These are phyloP conservation scores for Ochetophila trinervis DNA, from an alignment of 306 rosid species.

Conservation along the genomic window DNA sequence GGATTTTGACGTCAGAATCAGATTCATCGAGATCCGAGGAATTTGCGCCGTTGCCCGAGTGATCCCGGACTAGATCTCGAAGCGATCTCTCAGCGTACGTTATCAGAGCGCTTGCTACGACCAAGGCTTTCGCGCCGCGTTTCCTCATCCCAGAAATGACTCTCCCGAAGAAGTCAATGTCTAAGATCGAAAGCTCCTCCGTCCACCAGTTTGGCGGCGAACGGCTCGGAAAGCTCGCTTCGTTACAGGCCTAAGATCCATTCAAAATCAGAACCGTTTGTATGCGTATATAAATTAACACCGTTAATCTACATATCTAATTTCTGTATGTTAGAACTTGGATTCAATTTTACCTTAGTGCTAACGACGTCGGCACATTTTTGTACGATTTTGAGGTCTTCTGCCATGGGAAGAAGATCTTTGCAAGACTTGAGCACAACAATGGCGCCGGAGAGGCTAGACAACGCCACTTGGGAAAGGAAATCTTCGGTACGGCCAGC, in stretches of 20 bases:
- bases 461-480: slow-evolving; percentile 60
- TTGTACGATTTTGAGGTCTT: slow-evolving; percentile 40
- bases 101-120: slow-evolving; percentile 58
- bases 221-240: slow-evolving; percentile 65
- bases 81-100: slow-evolving; percentile 69
- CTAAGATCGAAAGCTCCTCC: slow-evolving; percentile 64
- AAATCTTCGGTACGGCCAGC: slow-evolving; percentile 67
- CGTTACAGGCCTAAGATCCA: slow-evolving; percentile 43
- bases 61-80: slow-evolving; percentile 76
- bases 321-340: too few relatives aligned
- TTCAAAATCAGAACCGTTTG: neutral
- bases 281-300: neutral
- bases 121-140: slow-evolving; percentile 50
- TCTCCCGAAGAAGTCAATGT: slow-evolving; percentile 47
- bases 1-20: slow-evolving; percentile 25
- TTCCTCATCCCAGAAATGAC: slow-evolving; percentile 56
- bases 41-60: slow-evolving; percentile 46
- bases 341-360: too few relatives aligned
- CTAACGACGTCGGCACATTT: slow-evolving; percentile 27
- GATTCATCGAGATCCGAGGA: slow-evolving; percentile 17
- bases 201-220: slow-evolving; percentile 93
- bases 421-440: slow-evolving; percentile 65
- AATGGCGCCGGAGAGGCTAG: slow-evolving; percentile 55
- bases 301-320: neutral
- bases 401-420: slow-evolving; percentile 53